Conservation (phyloP, 2,329 filamentous ascomycete species). For the Stachybotrys echinatus region DNA sequence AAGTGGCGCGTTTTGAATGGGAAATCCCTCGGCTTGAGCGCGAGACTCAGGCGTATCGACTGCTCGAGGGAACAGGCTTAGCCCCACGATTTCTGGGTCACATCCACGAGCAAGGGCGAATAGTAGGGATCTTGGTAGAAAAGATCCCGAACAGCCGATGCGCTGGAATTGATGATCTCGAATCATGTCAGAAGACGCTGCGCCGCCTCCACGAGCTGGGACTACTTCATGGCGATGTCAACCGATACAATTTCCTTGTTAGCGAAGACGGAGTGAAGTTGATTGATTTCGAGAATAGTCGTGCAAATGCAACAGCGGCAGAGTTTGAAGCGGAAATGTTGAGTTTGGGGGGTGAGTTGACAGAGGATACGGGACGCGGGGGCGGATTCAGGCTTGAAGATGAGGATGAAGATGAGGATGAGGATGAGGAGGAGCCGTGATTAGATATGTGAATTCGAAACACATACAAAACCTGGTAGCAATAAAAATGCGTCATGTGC, state of each 20-base stretch:
- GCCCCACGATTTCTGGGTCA: conserved; percentile 3
- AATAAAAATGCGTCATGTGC: too few relatives aligned
- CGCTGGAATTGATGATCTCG: neutral
- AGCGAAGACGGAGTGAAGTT: neutral
- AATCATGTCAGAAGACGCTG: neutral
- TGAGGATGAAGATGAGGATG: too few relatives aligned
- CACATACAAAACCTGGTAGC: too few relatives aligned
- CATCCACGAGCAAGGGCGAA: conserved; percentile 3
- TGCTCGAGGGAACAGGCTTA: neutral
- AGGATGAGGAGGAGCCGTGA: too few relatives aligned
- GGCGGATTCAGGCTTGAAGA: too few relatives aligned
- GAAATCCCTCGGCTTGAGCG: conserved; percentile 3
- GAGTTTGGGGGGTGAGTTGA: too few relatives aligned
- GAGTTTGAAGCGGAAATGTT: too few relatives aligned
- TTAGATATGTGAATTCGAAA: too few relatives aligned
- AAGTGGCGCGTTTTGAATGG: conserved; percentile 2
- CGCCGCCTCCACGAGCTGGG: neutral
- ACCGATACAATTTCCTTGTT: neutral
- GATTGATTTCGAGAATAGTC: neutral
- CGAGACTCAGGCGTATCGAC: conserved; percentile 2
- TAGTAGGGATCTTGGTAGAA: conserved; percentile 3
- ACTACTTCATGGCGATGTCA: neutral
- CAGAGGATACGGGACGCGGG: too few relatives aligned
- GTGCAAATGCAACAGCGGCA: too few relatives aligned
- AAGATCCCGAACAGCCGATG: neutral